A percentile compares a stretch with the other conserved stretches of the same genome.
These are phyloP conservation scores for Pontederia crassipes DNA, from an alignment of 176 grass and related monocot genomes.

Conservation along the genomic window DNA sequence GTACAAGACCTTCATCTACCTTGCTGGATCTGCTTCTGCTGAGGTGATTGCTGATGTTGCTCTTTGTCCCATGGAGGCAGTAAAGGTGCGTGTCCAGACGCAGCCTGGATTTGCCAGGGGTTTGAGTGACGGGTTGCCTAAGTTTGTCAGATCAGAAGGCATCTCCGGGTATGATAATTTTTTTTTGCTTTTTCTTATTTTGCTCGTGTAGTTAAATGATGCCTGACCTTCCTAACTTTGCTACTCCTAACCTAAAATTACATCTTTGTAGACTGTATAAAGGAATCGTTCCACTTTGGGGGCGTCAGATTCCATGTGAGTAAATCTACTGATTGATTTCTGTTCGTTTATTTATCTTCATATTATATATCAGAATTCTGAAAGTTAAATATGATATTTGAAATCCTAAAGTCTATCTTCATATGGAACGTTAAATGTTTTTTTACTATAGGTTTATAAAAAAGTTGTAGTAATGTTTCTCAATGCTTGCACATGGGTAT, in stretches of 20 bases:
- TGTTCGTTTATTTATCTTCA: neutral
- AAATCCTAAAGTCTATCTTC: too few species aligned
- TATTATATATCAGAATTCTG: too few species aligned
- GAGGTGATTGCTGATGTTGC: slow-evolving; percentile 97
- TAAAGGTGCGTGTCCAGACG: slow-evolving; percentile 96
- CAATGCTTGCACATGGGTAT: too few species aligned
- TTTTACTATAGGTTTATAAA: too few species aligned
- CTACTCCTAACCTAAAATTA: neutral
- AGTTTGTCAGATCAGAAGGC: slow-evolving; percentile 79
- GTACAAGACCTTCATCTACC: slow-evolving; percentile 99
- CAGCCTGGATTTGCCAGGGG: slow-evolving; percentile 93
- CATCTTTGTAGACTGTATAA: slow-evolving; percentile 9
- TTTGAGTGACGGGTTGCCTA: slow-evolving; percentile 86
- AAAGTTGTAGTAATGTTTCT: too few species aligned
- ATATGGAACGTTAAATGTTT: too few species aligned
- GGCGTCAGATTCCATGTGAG: slow-evolving; percentile 22
- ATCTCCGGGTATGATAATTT: slow-evolving; percentile 47
- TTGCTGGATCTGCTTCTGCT: slow-evolving; percentile 92
- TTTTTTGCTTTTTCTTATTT: neutral
- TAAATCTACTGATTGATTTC: neutral
- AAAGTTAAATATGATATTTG: too few species aligned
- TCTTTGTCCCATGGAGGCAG: slow-evolving; percentile 93
- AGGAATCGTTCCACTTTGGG: slow-evolving; percentile 19
- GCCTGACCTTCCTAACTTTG: neutral
- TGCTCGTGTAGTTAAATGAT: neutral